A percentile compares a stretch with the other conserved stretches of the same genome.
Evolutionary conservation across 179 eudicot species (phyloP).

Genomic region (Nepenthes alata): DNA sequence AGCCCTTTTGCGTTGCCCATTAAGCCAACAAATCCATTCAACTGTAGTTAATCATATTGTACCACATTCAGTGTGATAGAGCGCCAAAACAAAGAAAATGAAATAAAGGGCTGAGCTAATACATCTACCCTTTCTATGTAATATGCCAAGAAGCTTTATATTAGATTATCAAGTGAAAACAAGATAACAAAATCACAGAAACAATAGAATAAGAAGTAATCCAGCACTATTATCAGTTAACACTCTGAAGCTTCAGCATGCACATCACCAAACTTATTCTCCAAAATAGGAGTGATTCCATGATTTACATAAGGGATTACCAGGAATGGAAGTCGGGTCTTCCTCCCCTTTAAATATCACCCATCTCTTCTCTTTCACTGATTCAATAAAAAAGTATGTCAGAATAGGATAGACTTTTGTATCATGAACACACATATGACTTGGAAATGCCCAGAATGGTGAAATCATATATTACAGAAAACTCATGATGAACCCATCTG

Average conservation of each 20-base stretch:
- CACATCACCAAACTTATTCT: not conserved
- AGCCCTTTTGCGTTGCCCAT: constrained; percentile 84
- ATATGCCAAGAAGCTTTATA: not conserved
- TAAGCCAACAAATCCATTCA: constrained; percentile 99
- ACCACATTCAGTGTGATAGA: constrained; percentile 3
- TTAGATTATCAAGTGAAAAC: not conserved
- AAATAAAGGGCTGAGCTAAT: not conserved
- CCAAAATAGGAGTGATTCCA: constrained; percentile 2
- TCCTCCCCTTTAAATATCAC: constrained; percentile 76
- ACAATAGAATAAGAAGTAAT: not conserved
- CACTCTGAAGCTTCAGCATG: constrained; percentile 1
- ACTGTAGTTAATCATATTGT: constrained; percentile 32
- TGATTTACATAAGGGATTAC: constrained; percentile 18
- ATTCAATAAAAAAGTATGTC: constrained; percentile 5
- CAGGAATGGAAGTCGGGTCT: constrained; percentile 89
- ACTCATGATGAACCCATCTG: too few relatives aligned
- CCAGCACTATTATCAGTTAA: not conserved
- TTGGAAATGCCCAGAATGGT: too few relatives aligned
- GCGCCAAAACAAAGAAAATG: constrained; percentile 2
- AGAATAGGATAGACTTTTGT: not conserved
- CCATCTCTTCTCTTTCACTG: constrained; percentile 92
- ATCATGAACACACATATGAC: not conserved
- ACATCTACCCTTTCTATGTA: too few relatives aligned
- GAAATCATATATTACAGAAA: too few relatives aligned
- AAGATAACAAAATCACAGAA: not conserved